phyloP scores from a whole-genome alignment of 176 grass and related monocot genomes.

The Stipa capillata region DNA sequence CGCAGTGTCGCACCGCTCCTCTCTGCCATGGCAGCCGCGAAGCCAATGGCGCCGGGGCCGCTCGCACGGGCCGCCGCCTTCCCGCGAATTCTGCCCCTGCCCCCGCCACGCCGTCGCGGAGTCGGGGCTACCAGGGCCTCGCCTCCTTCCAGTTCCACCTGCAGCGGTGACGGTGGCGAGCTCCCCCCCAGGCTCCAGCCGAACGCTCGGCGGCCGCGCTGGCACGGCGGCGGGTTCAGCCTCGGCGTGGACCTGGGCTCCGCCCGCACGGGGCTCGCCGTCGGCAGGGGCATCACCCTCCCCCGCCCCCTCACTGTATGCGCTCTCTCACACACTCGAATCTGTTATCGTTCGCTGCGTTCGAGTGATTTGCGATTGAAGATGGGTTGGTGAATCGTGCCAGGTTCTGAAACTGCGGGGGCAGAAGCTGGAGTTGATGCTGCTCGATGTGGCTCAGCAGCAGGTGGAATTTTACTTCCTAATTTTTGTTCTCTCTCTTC shows the following conservation, averaged over 20 bases:
- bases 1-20: not conserved
- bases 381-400: not conserved
- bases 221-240: constrained; percentile 64
- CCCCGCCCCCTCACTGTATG: constrained; percentile 68
- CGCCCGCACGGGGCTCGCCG: constrained; percentile 54
- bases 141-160: not conserved
- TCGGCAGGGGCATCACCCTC: constrained; percentile 54
- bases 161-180: not conserved
- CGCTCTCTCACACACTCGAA: not conserved
- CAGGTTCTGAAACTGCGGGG: constrained; percentile 68
- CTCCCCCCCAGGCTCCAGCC: constrained; percentile 36
- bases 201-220: constrained; percentile 60
- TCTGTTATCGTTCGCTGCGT: not conserved
- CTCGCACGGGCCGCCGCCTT: not conserved
- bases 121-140: not conserved
- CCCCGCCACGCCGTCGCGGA: not conserved
- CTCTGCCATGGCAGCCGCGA: constrained; percentile 7
- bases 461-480: constrained; percentile 22
- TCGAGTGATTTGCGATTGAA: not conserved
- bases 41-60: constrained; percentile 8
- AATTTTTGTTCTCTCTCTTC: not conserved
- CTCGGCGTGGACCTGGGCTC: constrained; percentile 72
- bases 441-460: constrained; percentile 56
- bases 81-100: not conserved
- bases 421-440: constrained; percentile 62